phyloP scores from a whole-genome alignment of 2,329 filamentous ascomycete genomes.

The Phyllosticta citriasiana region DNA sequence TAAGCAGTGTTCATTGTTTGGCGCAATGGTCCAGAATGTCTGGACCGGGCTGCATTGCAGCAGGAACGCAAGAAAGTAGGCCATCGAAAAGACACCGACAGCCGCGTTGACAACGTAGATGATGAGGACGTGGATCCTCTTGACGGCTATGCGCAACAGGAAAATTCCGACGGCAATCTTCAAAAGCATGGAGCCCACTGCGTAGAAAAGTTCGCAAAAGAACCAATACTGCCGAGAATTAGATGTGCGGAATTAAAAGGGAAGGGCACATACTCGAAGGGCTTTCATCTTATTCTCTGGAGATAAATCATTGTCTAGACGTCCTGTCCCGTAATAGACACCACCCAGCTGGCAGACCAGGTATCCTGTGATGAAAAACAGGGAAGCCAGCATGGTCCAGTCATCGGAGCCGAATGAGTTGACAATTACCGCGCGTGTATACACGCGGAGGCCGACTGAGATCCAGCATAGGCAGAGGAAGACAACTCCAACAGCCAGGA shows the following conservation, averaged over 20 bases:
- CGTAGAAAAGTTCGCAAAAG: constrained; percentile 46
- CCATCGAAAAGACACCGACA: constrained; percentile 34
- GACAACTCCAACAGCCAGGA: constrained; percentile 22
- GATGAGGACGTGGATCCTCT: constrained; percentile 34
- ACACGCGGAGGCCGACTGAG: constrained; percentile 27
- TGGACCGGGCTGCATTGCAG: constrained; percentile 44
- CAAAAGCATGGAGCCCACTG: constrained; percentile 36
- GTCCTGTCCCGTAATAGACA: constrained; percentile 30
- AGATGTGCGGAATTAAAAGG: background rate
- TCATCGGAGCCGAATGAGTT: constrained; percentile 33
- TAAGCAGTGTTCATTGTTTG: constrained; percentile 32
- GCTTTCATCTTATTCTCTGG: constrained; percentile 20
- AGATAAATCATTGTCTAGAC: constrained; percentile 25
- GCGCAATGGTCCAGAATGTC: constrained; percentile 41
- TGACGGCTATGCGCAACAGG: constrained; percentile 43
- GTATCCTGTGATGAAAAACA: constrained; percentile 31
- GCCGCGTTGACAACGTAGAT: constrained; percentile 37
- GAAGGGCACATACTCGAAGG: constrained; percentile 15
- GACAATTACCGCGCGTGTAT: constrained; percentile 27
- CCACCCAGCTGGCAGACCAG: constrained; percentile 30
- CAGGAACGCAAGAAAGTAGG: constrained; percentile 42
- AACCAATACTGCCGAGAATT: constrained; percentile 37
- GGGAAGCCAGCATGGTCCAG: constrained; percentile 29
- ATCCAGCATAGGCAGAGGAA: constrained; percentile 31
- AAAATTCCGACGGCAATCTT: constrained; percentile 44